Evolutionary conservation across 2,329 filamentous ascomycete genomes (phyloP), one percentile per base, ranked within the genome.

Genomic region (Xylariaceae sp.): DNA sequence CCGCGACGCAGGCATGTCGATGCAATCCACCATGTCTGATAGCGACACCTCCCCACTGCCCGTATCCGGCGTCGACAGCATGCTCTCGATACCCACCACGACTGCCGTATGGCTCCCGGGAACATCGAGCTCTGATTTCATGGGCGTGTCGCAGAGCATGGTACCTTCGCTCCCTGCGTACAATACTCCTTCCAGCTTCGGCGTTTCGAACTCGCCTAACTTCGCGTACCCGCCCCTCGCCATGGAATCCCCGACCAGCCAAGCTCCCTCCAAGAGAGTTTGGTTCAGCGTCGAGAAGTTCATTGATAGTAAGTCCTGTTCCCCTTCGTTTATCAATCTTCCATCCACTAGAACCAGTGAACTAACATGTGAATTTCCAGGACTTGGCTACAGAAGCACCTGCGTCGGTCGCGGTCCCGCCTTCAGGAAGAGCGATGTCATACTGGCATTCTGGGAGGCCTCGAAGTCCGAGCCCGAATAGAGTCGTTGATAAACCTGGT

Each of bases 401-500:
- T 73, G 70, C 48, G 61, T 70, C 2, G 71, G 71, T 4, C 66
- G 70, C 6, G 66, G 68, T 2, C 68, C 71, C 2, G 67, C 68
- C 2, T 71, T 71, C 34, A 63, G 69, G 18, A 71, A 71, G 6
- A 61, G 55, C 35, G 69, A 72, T 55, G 65, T 73, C 10, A 65
- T 68, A 10, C 45, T 17, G 2, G 63, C 71, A 2, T 72, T 72
- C 39, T 72, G 70, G 70, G 64, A 64, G 39, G 64, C 70, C n/a
- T 64, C 65, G 30, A 61, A 63, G 51, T 48, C 62, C 2, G 63
- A 60, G 7, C 56, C 56, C 8, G 56, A 61, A 53, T 63, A 18
- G 55, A 6, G 11, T 13, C 23, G 15, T 7, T 23, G 11, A 48
- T 6, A 15, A 48, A 17, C 37, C 37, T 48, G 15, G 45, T 30